Percentiles rank a stretch among this genome's conserved stretches.
Evolutionary conservation across 768 basidiomycete genomes (phyloP).

Genomic region (Boletus huronensis): DNA sequence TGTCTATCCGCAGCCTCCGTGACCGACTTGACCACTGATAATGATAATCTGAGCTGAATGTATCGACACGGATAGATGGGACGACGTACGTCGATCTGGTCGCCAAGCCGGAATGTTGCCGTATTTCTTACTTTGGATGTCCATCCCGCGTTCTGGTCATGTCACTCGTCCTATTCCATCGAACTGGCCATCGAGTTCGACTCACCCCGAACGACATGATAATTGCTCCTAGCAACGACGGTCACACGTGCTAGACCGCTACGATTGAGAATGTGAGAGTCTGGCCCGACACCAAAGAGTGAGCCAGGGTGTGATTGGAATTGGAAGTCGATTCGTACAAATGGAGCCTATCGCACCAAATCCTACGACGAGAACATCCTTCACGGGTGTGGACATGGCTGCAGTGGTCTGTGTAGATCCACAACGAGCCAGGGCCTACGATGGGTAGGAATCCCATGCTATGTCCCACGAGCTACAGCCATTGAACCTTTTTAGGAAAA

Average conservation of each 20-base stretch:
- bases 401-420: neutral
- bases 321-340: slow-evolving; percentile 35
- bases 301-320: neutral
- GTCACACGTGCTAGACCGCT: slow-evolving; percentile 64
- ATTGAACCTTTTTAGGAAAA: too few relatives aligned
- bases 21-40: slow-evolving; percentile 55
- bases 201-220: slow-evolving; percentile 49
- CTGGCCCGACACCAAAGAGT: slow-evolving; percentile 28
- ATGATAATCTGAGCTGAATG: neutral
- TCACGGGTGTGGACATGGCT: slow-evolving; percentile 22
- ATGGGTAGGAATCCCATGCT: too few relatives aligned
- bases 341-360: slow-evolving; percentile 65
- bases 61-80: slow-evolving; percentile 16
- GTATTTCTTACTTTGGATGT: slow-evolving; percentile 56
- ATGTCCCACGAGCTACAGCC: too few relatives aligned
- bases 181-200: neutral
- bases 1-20: slow-evolving; percentile 54
- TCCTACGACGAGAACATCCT: slow-evolving; percentile 58
- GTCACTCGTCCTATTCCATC: neutral
- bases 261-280: slow-evolving; percentile 52
- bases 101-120: slow-evolving; percentile 56
- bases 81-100: slow-evolving; percentile 53
- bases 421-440: too few relatives aligned
- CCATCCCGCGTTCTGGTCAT: slow-evolving; percentile 46
- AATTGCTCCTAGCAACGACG: slow-evolving; percentile 70